phyloP scores from a whole-genome alignment of 495 filamentous ascomycete species.

The Aspergillus baeticus region DNA sequence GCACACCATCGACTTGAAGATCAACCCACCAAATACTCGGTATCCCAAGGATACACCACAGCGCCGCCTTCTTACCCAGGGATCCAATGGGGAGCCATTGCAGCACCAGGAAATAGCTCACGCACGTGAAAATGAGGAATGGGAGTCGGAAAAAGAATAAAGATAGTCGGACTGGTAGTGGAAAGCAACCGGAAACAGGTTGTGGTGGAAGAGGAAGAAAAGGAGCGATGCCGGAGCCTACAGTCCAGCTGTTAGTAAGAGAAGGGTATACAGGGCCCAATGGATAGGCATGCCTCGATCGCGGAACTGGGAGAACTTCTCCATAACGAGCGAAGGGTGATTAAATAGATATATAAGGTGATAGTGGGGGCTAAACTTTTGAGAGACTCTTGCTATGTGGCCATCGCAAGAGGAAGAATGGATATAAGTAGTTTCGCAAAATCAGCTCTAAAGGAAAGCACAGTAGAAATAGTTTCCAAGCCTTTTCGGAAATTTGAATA shows the following conservation, averaged over 20 bases:
- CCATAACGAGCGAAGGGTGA: slow-evolving; percentile 54
- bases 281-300: slow-evolving; percentile 69
- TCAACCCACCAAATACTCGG: slow-evolving; percentile 98
- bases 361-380: not conserved
- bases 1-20: slow-evolving; percentile 91
- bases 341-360: not conserved
- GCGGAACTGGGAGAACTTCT: slow-evolving; percentile 95
- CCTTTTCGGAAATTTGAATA: too few species aligned
- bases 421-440: not conserved
- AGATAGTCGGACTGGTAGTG: slow-evolving; percentile 62
- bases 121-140: slow-evolving; percentile 64
- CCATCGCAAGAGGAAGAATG: not conserved
- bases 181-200: slow-evolving; percentile 46
- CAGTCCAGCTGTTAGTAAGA: slow-evolving; percentile 1
- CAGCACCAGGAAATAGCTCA: slow-evolving; percentile 74
- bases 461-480: not conserved
- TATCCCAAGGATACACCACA: slow-evolving; percentile 84
- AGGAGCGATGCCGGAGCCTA: slow-evolving; percentile 93
- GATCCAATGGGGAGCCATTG: slow-evolving; percentile 86
- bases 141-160: slow-evolving; percentile 81
- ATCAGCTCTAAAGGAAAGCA: not conserved
- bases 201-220: slow-evolving; percentile 78
- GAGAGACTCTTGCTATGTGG: not conserved
- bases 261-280: not conserved
- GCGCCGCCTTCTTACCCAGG: slow-evolving; percentile 70